phyloP scores from a whole-genome alignment of 2,329 filamentous ascomycete genomes.

The Trichothecium roseum region DNA sequence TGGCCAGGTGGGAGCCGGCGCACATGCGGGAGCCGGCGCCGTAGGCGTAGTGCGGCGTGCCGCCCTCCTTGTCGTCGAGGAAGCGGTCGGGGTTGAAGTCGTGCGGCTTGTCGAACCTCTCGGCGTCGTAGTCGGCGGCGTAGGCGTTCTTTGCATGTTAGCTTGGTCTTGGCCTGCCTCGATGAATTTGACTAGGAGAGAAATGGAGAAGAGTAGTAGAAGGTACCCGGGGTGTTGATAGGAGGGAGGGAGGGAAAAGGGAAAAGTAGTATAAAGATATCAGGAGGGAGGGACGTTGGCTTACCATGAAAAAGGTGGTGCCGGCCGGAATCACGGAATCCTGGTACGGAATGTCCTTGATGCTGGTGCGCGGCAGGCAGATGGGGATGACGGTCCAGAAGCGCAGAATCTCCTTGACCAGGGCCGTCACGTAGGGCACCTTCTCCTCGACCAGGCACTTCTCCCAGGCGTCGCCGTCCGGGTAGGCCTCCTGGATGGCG shows the following conservation, averaged over 20 bases:
- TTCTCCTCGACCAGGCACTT: conserved; percentile 64
- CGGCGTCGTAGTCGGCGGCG: conserved; percentile 61
- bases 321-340: conserved; percentile 59
- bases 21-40: conserved; percentile 56
- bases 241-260: background rate
- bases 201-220: background rate
- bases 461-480: conserved; percentile 66
- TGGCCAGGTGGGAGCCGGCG: conserved; percentile 51
- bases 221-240: too few species aligned
- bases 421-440: conserved; percentile 63
- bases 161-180: background rate
- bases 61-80: conserved; percentile 41
- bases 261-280: background rate
- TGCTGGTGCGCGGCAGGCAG: conserved; percentile 61
- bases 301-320: conserved; percentile 69
- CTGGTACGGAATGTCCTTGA: conserved; percentile 62
- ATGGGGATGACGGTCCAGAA: conserved; percentile 76
- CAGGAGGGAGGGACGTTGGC: conserved; percentile 1
- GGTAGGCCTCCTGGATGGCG: conserved; percentile 63
- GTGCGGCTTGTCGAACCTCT: conserved; percentile 54
- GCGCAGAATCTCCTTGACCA: conserved; percentile 69
- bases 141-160: conserved; percentile 49
- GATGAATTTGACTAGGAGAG: background rate
- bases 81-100: conserved; percentile 64
- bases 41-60: conserved; percentile 52